Evolutionary conservation across 768 basidiomycete species (phyloP).

Genomic region (Panaeolus cyanescens): DNA sequence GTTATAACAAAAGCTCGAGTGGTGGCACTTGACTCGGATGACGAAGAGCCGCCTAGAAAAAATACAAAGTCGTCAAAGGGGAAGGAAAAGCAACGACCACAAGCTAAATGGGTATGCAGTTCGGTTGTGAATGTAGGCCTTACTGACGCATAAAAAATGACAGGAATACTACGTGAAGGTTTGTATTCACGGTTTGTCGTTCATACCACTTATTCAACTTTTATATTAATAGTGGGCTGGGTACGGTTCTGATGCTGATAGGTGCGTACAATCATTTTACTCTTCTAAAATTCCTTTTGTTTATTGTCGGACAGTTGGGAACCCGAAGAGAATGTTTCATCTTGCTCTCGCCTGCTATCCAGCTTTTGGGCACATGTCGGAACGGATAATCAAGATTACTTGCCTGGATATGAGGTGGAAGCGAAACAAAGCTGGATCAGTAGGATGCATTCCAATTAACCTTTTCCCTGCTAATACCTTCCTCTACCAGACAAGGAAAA

Average conservation of each 20-base stretch:
- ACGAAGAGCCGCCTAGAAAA: constrained; percentile 8
- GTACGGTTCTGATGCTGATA: constrained; percentile 58
- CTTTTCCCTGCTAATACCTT: background rate
- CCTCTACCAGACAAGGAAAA: constrained; percentile 38
- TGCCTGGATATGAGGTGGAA: constrained; percentile 41
- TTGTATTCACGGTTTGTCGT: constrained; percentile 1
- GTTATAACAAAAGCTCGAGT: constrained; percentile 64
- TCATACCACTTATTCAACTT: background rate
- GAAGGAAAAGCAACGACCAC: constrained; percentile 20
- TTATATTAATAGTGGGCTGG: constrained; percentile 59
- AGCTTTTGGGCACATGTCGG: constrained; percentile 70
- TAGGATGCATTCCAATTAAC: constrained; percentile 26
- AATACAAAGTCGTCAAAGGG: constrained; percentile 19
- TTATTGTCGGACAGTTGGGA: constrained; percentile 59
- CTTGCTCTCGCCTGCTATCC: constrained; percentile 58
- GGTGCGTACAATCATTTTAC: constrained; percentile 34
- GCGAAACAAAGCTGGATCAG: constrained; percentile 61
- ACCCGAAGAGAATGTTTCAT: constrained; percentile 56
- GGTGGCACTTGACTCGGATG: constrained; percentile 21
- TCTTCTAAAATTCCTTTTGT: background rate
- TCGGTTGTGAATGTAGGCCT: background rate
- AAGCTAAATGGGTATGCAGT: constrained; percentile 53
- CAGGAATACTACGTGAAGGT: constrained; percentile 75
- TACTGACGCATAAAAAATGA: background rate
- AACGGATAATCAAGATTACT: constrained; percentile 55